phyloP scores from a whole-genome alignment of 768 basidiomycete species.

The Serendipita sp. region DNA sequence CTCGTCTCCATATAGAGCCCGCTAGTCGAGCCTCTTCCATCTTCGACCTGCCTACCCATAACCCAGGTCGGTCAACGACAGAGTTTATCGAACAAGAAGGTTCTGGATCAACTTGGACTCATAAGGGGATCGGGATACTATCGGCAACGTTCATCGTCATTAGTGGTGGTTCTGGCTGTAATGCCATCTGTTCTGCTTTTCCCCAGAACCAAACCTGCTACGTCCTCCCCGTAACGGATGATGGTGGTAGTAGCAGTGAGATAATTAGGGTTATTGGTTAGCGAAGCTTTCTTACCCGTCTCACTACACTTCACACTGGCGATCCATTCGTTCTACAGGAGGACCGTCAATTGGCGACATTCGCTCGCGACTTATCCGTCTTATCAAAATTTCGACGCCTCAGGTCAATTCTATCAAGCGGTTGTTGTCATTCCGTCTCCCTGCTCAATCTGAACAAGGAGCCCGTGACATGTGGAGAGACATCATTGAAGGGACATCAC shows the following conservation, averaged over 20 bases:
- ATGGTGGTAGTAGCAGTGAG: conserved; percentile 89
- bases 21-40: not conserved
- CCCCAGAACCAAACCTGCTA: conserved; percentile 48
- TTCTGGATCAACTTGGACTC: not conserved
- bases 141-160: conserved; percentile 49
- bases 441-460: conserved; percentile 47
- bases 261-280: conserved; percentile 69
- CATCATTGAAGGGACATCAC: conserved; percentile 74
- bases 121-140: not conserved
- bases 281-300: not conserved
- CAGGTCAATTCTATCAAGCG: conserved; percentile 56
- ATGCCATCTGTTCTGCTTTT: conserved; percentile 79
- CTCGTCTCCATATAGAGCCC: not conserved
- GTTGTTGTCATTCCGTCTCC: conserved; percentile 67
- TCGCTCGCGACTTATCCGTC: conserved; percentile 39
- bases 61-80: not conserved
- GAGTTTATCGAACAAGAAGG: not conserved
- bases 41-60: not conserved
- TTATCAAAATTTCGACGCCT: conserved; percentile 52
- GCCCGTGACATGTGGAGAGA: conserved; percentile 85
- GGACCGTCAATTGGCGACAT: conserved; percentile 62
- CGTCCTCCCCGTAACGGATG: conserved; percentile 85
- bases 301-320: not conserved
- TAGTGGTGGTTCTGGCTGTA: conserved; percentile 90
- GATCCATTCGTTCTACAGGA: conserved; percentile 21